Evolutionary conservation across 108 stramenopile genomes (phyloP), one percentile per base, ranked within the genome.

Genomic region (Asterionellopsis glacialis): DNA sequence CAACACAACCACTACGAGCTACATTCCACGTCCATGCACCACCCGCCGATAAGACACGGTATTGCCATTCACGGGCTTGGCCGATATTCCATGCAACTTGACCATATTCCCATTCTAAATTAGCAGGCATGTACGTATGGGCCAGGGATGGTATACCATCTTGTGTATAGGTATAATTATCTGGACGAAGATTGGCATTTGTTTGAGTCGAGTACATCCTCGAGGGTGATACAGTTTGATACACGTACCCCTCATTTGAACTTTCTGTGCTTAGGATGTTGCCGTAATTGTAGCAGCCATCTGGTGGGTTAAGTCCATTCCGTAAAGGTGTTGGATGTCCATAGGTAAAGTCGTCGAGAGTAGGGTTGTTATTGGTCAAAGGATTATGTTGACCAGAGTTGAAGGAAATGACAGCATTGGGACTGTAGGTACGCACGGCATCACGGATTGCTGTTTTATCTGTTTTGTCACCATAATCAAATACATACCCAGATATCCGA

Each of bases 1-100:
- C 33, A 2, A 33, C 2, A 33, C 33, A 33, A 33, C 33, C 33
- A 33, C 33, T 33, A 33, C 33, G 47, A 19, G 47, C 19, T 19
- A 48, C 21, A 21, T 48, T 48, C 47, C 47, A 48, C 9, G 47
- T 48, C 47, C 47, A 48, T 16, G 47, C 47, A 19, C 47, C 47
- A 19, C 47, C 47, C 1, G 47, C 47, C 9, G 2, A 5, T 5
- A 48, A 21, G 1, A 48, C 47, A 19, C 47, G 47, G 9, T 4
- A 19, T 21, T 48, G 16, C 47, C 47, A 48, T 19, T 48, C 47
- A 19, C 19, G 19, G 1, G 47, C 47, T 19, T 48, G 47, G 21
- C 19, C 16, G 19, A 48, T 21, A 21, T 48, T 48, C 47, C 47
- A 48, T 33, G 33, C 33, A 5, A 33, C 2, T 4, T 21, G 6